Evolutionary conservation across 495 filamentous ascomycete species (phyloP), one percentile per base, ranked within the genome.

Genomic region (Aspergillus affinis): DNA sequence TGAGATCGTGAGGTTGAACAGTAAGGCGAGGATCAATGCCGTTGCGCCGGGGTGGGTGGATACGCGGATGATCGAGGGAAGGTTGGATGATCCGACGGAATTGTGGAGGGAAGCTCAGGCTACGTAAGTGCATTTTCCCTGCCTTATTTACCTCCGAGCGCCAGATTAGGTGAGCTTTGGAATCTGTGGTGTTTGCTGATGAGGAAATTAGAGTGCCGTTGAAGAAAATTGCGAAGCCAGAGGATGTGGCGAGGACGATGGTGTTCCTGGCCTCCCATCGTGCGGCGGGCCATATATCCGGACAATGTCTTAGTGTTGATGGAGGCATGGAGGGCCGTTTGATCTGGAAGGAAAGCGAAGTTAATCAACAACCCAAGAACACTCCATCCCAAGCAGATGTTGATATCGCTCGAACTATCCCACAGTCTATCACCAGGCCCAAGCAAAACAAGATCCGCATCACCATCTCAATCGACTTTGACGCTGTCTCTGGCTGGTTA

Each of bases 401-500:
- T 19, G 17, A 27, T 27, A 52, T 48, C 56, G 21, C 60, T 48
- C 29, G 59, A 27, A 61, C 70, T 6, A 73, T 73, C 17, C 70
- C 70, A 12, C 65, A 59, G 3, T 48, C 56, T 17, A 15, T 76
- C 10, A 60, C 66, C 17, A 58, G 63, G 10, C 62, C 71, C 53
- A 66, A 69, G 21, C 66, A 65, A 30, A 76, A 73, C 44, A 79
- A 70, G 36, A 77, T 87, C 60, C 80, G 80, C 19, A 69, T 87
- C 17, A 72, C 79, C 13, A 65, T 84, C 13, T 83, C 83, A 3
- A 72, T 87, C 32, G 84, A 87, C 60, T 80, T 87, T 45, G 84
- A 86, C 60, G 83, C 83, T 19, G 77, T 87, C 0, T 84, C 83
- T 0, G 83, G 83, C 15, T 85, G 78, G 76, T 77, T 86, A 4